phyloP scores from a whole-genome alignment of 768 basidiomycete species.

The Xerocomellus chrysenteron region DNA sequence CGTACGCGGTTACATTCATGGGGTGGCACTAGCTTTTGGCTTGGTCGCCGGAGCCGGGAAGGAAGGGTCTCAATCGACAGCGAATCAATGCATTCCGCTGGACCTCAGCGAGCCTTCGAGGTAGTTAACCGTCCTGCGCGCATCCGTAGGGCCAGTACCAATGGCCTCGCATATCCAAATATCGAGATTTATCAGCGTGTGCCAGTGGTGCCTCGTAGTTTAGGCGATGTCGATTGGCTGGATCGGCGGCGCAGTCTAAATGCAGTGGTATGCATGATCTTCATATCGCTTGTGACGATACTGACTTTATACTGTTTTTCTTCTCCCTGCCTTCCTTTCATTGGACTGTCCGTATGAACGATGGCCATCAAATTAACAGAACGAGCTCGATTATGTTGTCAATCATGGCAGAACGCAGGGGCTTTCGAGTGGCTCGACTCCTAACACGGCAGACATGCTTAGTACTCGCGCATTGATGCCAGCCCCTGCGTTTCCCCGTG shows the following conservation, averaged over 20 bases:
- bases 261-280: conserved; percentile 54
- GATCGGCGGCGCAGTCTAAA: conserved; percentile 70
- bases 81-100: conserved; percentile 34
- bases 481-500: conserved; percentile 23
- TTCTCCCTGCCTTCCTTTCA: not conserved
- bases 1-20: conserved; percentile 37
- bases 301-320: conserved; percentile 20
- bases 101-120: conserved; percentile 43
- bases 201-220: conserved; percentile 47
- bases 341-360: not conserved
- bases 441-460: conserved; percentile 50
- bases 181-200: conserved; percentile 47
- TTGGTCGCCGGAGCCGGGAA: conserved; percentile 34
- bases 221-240: conserved; percentile 79
- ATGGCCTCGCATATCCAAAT: conserved; percentile 41
- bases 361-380: conserved; percentile 41
- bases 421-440: conserved; percentile 41
- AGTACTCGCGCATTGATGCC: conserved; percentile 42
- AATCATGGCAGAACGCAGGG: conserved; percentile 49
- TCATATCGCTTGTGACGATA: conserved; percentile 17
- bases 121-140: conserved; percentile 50
- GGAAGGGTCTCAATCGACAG: conserved; percentile 43
- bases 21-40: conserved; percentile 39
- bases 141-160: conserved; percentile 51
- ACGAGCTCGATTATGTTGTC: conserved; percentile 71